These are phyloP conservation scores for Xanthoconium separans DNA, from an alignment of 1,284 basidiomycete genomes.

Conservation along the genomic window DNA sequence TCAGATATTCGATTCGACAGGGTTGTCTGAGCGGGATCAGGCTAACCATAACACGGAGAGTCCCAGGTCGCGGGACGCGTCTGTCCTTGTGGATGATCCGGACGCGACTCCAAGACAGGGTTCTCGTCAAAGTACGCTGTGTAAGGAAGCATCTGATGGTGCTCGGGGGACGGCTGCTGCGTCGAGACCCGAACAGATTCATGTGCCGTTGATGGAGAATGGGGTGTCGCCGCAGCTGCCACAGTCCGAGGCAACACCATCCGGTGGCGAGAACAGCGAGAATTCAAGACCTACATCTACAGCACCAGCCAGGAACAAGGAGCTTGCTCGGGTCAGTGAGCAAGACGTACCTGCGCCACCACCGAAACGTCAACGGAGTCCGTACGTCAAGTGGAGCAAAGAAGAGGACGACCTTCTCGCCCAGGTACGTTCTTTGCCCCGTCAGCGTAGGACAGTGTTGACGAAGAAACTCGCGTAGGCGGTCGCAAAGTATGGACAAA, in stretches of 20 bases:
- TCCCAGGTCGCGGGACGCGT: background rate
- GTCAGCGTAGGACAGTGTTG: background rate
- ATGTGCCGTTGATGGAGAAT: background rate
- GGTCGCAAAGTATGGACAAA: constrained; percentile 40
- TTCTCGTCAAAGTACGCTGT: background rate
- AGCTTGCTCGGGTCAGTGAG: constrained; percentile 24
- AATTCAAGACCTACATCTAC: background rate
- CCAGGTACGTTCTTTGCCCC: constrained; percentile 24
- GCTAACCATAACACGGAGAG: background rate
- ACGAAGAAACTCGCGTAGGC: constrained; percentile 22
- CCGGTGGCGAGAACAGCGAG: background rate
- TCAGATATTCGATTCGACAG: constrained; percentile 7
- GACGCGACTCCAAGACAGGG: constrained; percentile 23
- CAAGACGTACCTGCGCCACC: constrained; percentile 13
- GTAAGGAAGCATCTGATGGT: constrained; percentile 1
- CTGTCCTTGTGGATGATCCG: constrained; percentile 6
- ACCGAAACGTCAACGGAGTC: constrained; percentile 35
- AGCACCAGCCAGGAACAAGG: constrained; percentile 20
- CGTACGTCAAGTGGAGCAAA: constrained; percentile 40
- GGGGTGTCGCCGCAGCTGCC: constrained; percentile 5
- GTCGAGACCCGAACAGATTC: background rate
- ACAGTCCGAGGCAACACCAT: constrained; percentile 8
- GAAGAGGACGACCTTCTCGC: constrained; percentile 41
- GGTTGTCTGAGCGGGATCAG: background rate
- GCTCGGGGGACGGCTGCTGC: background rate